Evolutionary conservation across 2,329 filamentous ascomycete genomes (phyloP).

Genomic region (Trichoderma koningiopsis): DNA sequence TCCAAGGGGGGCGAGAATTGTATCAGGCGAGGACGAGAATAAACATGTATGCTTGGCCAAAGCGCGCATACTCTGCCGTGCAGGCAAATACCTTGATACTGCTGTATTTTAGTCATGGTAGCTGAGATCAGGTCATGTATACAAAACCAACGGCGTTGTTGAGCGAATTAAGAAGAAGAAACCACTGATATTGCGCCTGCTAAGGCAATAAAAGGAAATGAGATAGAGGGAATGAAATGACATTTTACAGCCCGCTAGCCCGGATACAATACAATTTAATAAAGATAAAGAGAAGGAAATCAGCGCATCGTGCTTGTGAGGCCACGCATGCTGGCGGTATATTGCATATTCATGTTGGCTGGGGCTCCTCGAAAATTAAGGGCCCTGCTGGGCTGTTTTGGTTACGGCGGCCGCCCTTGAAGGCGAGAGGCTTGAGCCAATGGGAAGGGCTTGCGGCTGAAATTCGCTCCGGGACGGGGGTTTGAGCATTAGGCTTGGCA

Average conservation of each 20-base stretch:
- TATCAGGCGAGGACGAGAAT: not conserved
- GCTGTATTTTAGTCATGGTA: too few species aligned
- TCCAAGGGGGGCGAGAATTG: not conserved
- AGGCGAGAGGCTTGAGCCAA: conserved; percentile 8
- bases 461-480: conserved; percentile 12
- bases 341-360: conserved; percentile 7
- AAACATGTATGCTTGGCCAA: not conserved
- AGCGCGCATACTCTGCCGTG: not conserved
- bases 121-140: conserved; percentile 1
- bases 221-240: too few species aligned
- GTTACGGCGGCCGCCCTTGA: not conserved
- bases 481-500: conserved; percentile 5
- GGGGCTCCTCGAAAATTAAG: conserved; percentile 16
- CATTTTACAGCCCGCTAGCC: not conserved
- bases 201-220: not conserved
- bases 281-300: not conserved
- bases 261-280: not conserved
- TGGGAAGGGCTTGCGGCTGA: not conserved
- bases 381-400: conserved; percentile 22
- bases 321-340: not conserved
- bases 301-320: not conserved
- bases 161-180: conserved; percentile 1
- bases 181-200: not conserved
- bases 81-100: not conserved
- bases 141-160: conserved; percentile 2